These are phyloP conservation scores for Aspergillus carlsbadensis DNA, from an alignment of 495 filamentous ascomycete species.

Conservation along the genomic window DNA sequence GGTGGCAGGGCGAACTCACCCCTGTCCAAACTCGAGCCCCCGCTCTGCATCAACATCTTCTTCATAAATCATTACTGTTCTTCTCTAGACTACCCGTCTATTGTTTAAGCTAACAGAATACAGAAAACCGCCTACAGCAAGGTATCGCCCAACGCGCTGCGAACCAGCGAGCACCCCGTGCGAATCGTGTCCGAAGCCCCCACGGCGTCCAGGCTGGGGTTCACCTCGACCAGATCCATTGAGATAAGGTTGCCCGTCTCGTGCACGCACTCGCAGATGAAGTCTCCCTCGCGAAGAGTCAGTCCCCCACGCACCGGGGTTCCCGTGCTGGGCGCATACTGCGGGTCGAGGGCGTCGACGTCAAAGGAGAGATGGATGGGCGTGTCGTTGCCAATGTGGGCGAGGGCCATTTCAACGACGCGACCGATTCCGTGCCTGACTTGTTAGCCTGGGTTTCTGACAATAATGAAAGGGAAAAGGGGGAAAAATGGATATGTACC, in stretches of 20 bases:
- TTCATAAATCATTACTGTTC: constrained; percentile 10
- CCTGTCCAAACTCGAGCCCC: not conserved
- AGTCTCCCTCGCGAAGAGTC: constrained; percentile 94
- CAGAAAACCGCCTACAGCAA: constrained; percentile 54
- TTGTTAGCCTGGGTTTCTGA: constrained; percentile 3
- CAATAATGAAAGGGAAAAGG: not conserved
- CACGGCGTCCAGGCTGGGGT: constrained; percentile 75
- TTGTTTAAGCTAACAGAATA: not conserved
- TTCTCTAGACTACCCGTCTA: constrained; percentile 3
- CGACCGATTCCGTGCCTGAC: constrained; percentile 83
- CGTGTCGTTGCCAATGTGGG: constrained; percentile 88
- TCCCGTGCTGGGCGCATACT: constrained; percentile 94
- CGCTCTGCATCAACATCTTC: not conserved
- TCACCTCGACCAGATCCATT: constrained; percentile 95
- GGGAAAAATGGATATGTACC: constrained; percentile 45
- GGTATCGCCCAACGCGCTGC: constrained; percentile 90
- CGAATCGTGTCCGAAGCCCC: constrained; percentile 86
- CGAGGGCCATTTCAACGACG: constrained; percentile 96
- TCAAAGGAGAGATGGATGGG: constrained; percentile 98
- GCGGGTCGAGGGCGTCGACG: constrained; percentile 92
- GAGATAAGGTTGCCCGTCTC: constrained; percentile 88
- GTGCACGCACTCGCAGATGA: constrained; percentile 95
- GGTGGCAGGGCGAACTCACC: constrained; percentile 17
- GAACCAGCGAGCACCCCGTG: constrained; percentile 84
- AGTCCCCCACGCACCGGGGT: constrained; percentile 94